These are phyloP conservation scores for Euphorbia neoarborescens DNA, from an alignment of 441 rosid species.

Conservation along the genomic window DNA sequence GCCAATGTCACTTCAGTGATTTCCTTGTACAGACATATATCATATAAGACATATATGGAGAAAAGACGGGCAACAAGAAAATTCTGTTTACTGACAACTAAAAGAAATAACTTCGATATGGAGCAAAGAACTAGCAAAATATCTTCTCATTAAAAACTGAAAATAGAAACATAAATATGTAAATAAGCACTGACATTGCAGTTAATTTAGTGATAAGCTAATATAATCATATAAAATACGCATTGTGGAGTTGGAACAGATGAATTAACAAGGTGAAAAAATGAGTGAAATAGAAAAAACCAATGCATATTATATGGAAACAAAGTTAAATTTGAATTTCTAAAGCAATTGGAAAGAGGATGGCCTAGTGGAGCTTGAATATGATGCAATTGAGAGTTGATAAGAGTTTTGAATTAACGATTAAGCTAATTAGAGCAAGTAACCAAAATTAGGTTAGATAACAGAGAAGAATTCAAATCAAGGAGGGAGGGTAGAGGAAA, in stretches of 20 bases:
- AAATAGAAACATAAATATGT: not conserved
- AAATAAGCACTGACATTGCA: not conserved
- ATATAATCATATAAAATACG: not conserved
- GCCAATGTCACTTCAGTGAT: not conserved
- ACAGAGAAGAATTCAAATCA: conserved; percentile 7
- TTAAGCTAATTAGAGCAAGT: conserved; percentile 3
- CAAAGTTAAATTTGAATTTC: not conserved
- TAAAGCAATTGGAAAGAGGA: conserved; percentile 3
- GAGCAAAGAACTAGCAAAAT: not conserved
- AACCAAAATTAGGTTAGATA: conserved; percentile 12
- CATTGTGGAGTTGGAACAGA: not conserved
- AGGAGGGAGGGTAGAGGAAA: not conserved
- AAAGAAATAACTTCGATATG: not conserved
- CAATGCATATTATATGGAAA: not conserved
- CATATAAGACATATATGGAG: not conserved
- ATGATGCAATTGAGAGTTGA: not conserved
- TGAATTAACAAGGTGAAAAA: not conserved
- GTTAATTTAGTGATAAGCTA: not conserved
- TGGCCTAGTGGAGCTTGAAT: not conserved
- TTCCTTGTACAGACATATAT: not conserved
- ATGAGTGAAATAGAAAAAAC: not conserved
- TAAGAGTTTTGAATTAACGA: not conserved
- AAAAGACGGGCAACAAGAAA: not conserved
- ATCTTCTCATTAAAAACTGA: not conserved
- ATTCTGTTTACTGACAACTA: not conserved